phyloP scores from a whole-genome alignment of 768 basidiomycete species.

The Chiua virens region DNA sequence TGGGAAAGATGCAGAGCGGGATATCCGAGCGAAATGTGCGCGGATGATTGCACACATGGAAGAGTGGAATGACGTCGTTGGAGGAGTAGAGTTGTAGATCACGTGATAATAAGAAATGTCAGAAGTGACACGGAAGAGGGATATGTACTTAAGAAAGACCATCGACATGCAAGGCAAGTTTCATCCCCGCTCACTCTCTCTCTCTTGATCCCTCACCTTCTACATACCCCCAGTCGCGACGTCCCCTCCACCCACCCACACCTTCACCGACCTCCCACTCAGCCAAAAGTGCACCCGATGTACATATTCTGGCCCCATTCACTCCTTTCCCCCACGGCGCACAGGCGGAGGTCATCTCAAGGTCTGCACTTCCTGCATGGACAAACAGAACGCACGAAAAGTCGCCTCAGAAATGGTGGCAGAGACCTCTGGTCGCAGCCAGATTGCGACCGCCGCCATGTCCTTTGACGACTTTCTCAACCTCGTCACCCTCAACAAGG shows the following conservation, averaged over 20 bases:
- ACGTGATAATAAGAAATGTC: slow-evolving; percentile 15
- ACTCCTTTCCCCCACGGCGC: slow-evolving; percentile 31
- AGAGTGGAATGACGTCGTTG: slow-evolving; percentile 53
- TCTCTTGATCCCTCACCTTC: neutral
- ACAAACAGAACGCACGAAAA: slow-evolving; percentile 35
- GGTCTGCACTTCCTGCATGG: slow-evolving; percentile 33
- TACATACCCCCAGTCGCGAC: slow-evolving; percentile 10
- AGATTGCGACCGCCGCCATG: slow-evolving; percentile 37
- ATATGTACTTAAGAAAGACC: slow-evolving; percentile 12
- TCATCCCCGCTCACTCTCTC: slow-evolving; percentile 1
- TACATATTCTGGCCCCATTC: slow-evolving; percentile 28
- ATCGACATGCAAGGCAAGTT: slow-evolving; percentile 23
- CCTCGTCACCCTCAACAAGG: slow-evolving; percentile 34
- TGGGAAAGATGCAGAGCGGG: slow-evolving; percentile 53
- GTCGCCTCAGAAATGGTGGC: slow-evolving; percentile 30
- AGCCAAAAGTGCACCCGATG: slow-evolving; percentile 35
- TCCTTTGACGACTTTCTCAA: slow-evolving; percentile 33
- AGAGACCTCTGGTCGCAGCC: slow-evolving; percentile 29
- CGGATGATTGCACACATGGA: slow-evolving; percentile 47
- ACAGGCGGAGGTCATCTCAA: slow-evolving; percentile 32
- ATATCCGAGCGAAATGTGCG: slow-evolving; percentile 48
- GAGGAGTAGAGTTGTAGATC: slow-evolving; percentile 35
- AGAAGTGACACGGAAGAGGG: slow-evolving; percentile 4
- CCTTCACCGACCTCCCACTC: slow-evolving; percentile 18
- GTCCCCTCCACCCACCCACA: slow-evolving; percentile 24